Conservation (phyloP, 2,329 filamentous ascomycete species). For the Epichloe uncinata region DNA sequence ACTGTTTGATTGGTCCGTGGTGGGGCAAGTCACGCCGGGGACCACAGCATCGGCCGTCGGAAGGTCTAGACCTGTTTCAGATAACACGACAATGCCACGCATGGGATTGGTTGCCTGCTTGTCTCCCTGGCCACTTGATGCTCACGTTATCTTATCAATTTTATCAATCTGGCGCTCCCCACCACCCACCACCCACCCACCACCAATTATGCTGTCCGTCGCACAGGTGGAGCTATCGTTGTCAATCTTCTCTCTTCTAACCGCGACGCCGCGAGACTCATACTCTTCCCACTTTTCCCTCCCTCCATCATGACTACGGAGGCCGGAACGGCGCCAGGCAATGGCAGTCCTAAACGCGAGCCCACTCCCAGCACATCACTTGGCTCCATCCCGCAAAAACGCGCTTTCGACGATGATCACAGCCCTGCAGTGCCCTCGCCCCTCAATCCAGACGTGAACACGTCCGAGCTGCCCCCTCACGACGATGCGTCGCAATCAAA, state of each 20-base stretch:
- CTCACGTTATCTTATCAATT: constrained; percentile 6
- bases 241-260: not conserved
- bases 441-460: constrained; percentile 51
- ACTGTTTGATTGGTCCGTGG: constrained; percentile 7
- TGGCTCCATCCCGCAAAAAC: constrained; percentile 48
- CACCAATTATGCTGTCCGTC: not conserved
- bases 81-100: not conserved
- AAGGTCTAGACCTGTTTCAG: constrained; percentile 10
- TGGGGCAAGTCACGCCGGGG: constrained; percentile 5
- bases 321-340: constrained; percentile 22
- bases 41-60: constrained; percentile 9
- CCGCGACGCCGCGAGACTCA: not conserved
- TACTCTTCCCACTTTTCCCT: not conserved
- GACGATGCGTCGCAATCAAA: constrained; percentile 31
- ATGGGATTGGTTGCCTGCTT: not conserved
- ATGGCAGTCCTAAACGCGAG: constrained; percentile 27
- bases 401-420: constrained; percentile 55
- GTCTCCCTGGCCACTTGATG: not conserved
- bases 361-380: constrained; percentile 25
- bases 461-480: constrained; percentile 22
- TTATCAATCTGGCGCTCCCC: constrained; percentile 5
- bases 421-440: constrained; percentile 59
- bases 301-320: not conserved
- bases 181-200: not conserved
- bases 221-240: not conserved